phyloP scores from a whole-genome alignment of 176 grass and related monocot genomes.

The Oryza longistaminata region DNA sequence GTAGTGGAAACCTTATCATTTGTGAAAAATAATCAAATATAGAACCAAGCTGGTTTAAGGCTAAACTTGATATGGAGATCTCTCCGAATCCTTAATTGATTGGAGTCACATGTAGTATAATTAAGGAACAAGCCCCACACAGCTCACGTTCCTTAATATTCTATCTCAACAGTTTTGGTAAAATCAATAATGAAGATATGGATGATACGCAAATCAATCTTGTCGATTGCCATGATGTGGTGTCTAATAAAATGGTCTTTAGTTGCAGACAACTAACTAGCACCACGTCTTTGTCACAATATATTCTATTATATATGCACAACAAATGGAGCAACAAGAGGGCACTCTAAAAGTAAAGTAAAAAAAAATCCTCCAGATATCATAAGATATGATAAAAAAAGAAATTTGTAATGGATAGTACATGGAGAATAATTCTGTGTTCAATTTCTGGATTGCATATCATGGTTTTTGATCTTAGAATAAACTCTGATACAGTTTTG shows the following conservation, averaged over 20 bases:
- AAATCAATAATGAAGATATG: conserved; percentile 41
- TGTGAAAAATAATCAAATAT: not conserved
- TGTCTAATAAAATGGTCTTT: conserved; percentile 29
- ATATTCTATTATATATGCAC: conserved; percentile 28
- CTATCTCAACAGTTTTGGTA: conserved; percentile 3
- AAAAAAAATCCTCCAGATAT: not conserved
- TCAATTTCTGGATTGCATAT: not conserved
- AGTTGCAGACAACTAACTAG: conserved; percentile 30
- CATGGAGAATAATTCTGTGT: not conserved
- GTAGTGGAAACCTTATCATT: not conserved
- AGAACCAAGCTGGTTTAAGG: conserved; percentile 8
- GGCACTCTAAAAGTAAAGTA: conserved; percentile 9
- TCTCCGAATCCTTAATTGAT: conserved; percentile 35
- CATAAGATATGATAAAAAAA: conserved; percentile 14
- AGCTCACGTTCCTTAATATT: conserved; percentile 35
- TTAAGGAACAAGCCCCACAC: conserved; percentile 24
- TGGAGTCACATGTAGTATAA: conserved; percentile 36
- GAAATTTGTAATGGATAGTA: not conserved
- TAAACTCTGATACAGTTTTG: not conserved
- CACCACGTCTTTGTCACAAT: conserved; percentile 21
- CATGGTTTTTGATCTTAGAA: not conserved
- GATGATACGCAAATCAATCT: conserved; percentile 42
- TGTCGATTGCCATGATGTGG: conserved; percentile 30
- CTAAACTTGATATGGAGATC: conserved; percentile 32
- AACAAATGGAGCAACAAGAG: not conserved